phyloP scores from a whole-genome alignment of 345 rosid species.

The Eucalyptus tenuipes region DNA sequence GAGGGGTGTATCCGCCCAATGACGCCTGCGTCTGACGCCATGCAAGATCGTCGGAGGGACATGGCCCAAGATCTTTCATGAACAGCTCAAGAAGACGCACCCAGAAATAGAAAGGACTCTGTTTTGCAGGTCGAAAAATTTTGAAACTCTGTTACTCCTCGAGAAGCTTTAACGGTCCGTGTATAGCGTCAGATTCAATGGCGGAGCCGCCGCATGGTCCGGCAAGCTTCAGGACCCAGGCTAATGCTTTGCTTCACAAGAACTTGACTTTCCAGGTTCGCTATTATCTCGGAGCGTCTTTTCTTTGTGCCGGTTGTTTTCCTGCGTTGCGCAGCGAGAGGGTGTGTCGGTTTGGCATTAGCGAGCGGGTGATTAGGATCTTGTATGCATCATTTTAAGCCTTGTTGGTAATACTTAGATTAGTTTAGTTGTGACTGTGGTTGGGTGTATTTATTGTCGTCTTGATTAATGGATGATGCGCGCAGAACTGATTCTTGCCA shows the following conservation, averaged over 20 bases:
- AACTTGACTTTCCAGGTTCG: slow-evolving; percentile 76
- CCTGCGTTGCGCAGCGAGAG: not conserved
- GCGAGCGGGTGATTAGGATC: not conserved
- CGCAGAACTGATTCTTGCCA: not conserved
- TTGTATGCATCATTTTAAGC: not conserved
- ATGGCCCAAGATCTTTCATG: not conserved
- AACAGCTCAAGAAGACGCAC: not conserved
- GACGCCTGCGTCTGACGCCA: too few species aligned
- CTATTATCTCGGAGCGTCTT: not conserved
- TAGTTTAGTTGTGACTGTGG: not conserved
- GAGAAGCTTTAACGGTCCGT: not conserved
- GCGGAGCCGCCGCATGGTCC: slow-evolving; percentile 19
- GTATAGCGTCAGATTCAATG: slow-evolving; percentile 4
- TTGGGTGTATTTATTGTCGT: not conserved
- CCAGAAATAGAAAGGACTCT: not conserved
- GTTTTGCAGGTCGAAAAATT: not conserved
- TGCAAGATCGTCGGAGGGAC: not conserved
- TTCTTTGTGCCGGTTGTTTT: not conserved
- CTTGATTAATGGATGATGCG: not conserved
- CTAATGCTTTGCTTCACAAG: slow-evolving; percentile 74
- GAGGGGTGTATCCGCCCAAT: not conserved
- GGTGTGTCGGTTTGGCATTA: not conserved
- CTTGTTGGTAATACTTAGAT: not conserved
- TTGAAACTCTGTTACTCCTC: not conserved
- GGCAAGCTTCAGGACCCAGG: slow-evolving; percentile 54